Evolutionary conservation across 2,329 filamentous ascomycete species (phyloP), one percentile per base, ranked within the genome.

Genomic region (Talaromyces sp.): DNA sequence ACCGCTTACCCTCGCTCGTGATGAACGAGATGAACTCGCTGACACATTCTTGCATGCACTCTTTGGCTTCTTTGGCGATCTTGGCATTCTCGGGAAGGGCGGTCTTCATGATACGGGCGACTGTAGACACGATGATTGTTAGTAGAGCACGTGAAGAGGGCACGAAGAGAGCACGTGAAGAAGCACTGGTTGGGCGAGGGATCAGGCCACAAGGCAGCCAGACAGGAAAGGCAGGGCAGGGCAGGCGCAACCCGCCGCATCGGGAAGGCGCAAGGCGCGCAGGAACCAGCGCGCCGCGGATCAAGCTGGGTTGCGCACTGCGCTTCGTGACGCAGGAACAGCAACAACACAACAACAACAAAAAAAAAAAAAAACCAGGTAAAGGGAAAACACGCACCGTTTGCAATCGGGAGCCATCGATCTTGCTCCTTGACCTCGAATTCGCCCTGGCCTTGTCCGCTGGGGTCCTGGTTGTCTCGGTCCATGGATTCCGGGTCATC

Each of bases 1-100:
- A n/a, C 19, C 28, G 81, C 89, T 73, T 77, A 96, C 95, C 95
- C 84, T 99, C 95, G 77, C 93, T 98, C 39, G 95, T 99, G 74
- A 99, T 98, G 83, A 99, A 99, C 7, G 92, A 96, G 81, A 99
- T 99, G 78, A 99, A 99, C 80, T 99, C 95, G 87, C 93, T 97
- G 62, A 99, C 95, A 74, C 95, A 99, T 78, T 99, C 95, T 78
- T 99, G 95, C 95, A 99, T 98, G 80, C 95, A 99, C 76, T 99
- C 95, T 78, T 99, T 99, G 60, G 95, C 95, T 75, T 99, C 95
- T 75, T 99, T 99, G 63, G 93, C 93, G 64, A 99, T 99, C 80
- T 99, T 99, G 68, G 95, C 95, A 73, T 99, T 99, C 67, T 99
- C 95, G 57, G 95, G 95, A 55, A 99, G 84, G 7, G 95, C 95